Percentiles rank a stretch among this genome's conserved stretches.
Evolutionary conservation across 1,284 basidiomycete species (phyloP).

Genomic region (Cryptococcus sp.): DNA sequence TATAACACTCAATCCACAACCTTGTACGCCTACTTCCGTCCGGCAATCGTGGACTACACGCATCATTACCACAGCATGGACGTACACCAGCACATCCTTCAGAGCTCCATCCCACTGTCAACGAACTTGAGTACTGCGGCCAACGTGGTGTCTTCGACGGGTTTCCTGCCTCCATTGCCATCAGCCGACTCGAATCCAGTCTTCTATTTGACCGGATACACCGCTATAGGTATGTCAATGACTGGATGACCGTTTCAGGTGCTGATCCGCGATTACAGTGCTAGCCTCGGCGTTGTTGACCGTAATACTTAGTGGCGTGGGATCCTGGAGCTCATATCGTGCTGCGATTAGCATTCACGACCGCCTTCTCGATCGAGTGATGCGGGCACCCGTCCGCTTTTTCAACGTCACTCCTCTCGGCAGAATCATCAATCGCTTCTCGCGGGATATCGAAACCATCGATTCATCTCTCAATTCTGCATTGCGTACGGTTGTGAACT

Average conservation of each 20-base stretch:
- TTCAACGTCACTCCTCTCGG: conserved; percentile 54
- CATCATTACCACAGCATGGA: conserved; percentile 21
- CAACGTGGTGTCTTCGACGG: conserved; percentile 1
- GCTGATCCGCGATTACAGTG: too few species aligned
- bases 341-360: conserved; percentile 59
- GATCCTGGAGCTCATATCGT: conserved; percentile 59
- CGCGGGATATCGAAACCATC: conserved; percentile 73
- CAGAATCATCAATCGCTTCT: conserved; percentile 75
- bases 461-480: conserved; percentile 70
- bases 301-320: conserved; percentile 40
- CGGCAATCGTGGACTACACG: conserved; percentile 11
- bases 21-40: conserved; percentile 25
- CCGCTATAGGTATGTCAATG: conserved; percentile 32
- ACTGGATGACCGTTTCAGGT: too few species aligned
- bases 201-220: conserved; percentile 55
- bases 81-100: conserved; percentile 32
- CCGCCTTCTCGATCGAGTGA: conserved; percentile 39
- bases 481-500: conserved; percentile 69
- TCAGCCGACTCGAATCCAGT: conserved; percentile 50
- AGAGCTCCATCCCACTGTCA: conserved; percentile 14
- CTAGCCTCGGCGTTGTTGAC: conserved; percentile 18
- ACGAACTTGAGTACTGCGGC: conserved; percentile 1
- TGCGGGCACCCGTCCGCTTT: conserved; percentile 48
- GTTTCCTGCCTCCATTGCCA: conserved; percentile 34
- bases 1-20: conserved; percentile 29